Base-by-base conservation (phyloP, 441 rosid species). In the Pelargonium citronellum region DNA sequence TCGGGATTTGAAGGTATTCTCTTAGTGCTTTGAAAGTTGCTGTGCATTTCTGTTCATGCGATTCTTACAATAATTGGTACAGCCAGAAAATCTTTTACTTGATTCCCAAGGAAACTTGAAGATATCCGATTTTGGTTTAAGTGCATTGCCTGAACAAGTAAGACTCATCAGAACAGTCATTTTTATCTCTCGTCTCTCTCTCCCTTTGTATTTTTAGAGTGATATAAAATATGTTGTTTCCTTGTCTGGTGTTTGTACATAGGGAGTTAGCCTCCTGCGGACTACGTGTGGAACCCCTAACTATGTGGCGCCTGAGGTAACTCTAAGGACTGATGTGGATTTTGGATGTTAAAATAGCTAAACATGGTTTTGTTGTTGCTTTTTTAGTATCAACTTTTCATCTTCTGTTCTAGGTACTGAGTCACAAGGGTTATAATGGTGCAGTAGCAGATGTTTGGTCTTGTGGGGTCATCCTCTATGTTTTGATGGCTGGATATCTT, bases 221-320 rank as follows among this genome's bases (percentile, higher is more conserved):
- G 66, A 72, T 57, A 41, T 16, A 17, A 7, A 2, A 20, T 15
- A 30, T 20, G 44, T 34, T 60, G 16, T 74, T 76, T 47, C 60
- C 72, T 69, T 76, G 47, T 55, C 7, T 75, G 41, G 69, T 70
- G 16, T 70, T 51, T 82, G 71, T 76, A 41, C n/a, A 37, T 66
- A 91, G 99, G 99, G 96, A 71, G 91, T 87, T 76, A 87, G 90
- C 75, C 69, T 90, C 67, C 87, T 94, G 19, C 87, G 85, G 78
- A 94, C 99, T 68, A 94, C 96, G 15, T 91, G 99, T 76, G 99
- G 99, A 63, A 91, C 97, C 67, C 97, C 96, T 30, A 94, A 94
- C 74, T 94, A 94, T 69, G 97, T 94, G 30, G 99, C 99, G 68
- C 99, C 99, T 16, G 99, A 94, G 99, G 99, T 91, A 80, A 70